Base-by-base conservation (phyloP, 1,139 yeast species). In the Kluyveromyces sp. region DNA sequence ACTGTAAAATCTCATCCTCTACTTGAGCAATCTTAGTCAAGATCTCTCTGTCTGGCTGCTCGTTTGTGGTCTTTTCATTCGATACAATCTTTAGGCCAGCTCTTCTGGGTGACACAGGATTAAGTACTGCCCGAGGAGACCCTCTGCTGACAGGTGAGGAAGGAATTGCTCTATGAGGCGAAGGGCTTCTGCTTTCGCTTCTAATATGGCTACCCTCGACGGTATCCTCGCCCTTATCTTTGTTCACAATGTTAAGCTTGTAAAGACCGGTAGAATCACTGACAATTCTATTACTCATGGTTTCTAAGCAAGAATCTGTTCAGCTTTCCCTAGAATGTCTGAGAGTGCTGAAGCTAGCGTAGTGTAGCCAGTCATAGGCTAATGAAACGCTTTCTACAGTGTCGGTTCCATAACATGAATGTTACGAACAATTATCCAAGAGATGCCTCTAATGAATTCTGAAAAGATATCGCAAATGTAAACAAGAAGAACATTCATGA, bases 201-300 rank as follows among this genome's bases (percentile, higher is more conserved):
- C n/a, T n/a, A n/a, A n/a, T n/a, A n/a, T n/a, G n/a, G n/a, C n/a
- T n/a, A n/a, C n/a, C n/a, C n/a, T n/a, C 18, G n/a, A 6, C 7
- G 8, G 19, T 32, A 32, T 13, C 15, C 17, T 13, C 17, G 17
- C 17, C 34, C 18, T 41, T 20, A 26, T 53, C 55, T 36, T 52
- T 54, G 31, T 54, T 52, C 4, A 54, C 57, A 9, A 54, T 44
- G 8, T 56, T 49, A 7, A 56, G 46, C 45, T 58, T 61, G 28
- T 60, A 63, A 19, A 63, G 44, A 3, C 65, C 67, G 2, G 66
- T 57, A 3, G 62, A 56, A 31, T 63, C 61, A 40, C 65, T 60
- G 9, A 61, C 54, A 3, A 59, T 47, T 28, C 67, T 49, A 42
- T 61, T 38, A 30, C 36, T 38, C 41, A 38, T 38, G 16, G 4